phyloP scores from a whole-genome alignment of 2,329 filamentous ascomycete species.

The Trichophyton mentagrophytes region DNA sequence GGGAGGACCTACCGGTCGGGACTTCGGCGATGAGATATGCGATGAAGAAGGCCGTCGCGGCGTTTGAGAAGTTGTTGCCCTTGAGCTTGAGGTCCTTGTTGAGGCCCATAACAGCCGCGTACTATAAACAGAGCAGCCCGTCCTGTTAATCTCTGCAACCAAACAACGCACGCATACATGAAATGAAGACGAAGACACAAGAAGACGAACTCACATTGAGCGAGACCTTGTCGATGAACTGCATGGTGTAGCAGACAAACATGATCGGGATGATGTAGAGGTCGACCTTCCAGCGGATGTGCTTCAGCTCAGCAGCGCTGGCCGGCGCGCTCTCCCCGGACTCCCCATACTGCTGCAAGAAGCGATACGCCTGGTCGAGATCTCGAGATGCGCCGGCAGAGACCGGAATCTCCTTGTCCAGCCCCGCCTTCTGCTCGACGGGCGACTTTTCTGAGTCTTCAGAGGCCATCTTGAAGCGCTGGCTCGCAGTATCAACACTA shows the following conservation, averaged over 20 bases:
- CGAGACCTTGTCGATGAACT: constrained; percentile 48
- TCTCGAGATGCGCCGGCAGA: background rate
- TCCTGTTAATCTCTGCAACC: background rate
- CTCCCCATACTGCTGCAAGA: background rate
- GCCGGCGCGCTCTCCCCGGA: background rate
- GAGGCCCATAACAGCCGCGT: constrained; percentile 55
- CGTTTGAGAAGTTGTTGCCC: constrained; percentile 50
- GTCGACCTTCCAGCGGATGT: constrained; percentile 26
- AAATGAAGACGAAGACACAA: background rate
- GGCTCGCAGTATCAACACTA: background rate
- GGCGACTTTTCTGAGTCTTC: background rate
- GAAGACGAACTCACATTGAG: constrained; percentile 38
- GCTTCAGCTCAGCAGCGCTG: constrained; percentile 12
- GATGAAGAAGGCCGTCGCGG: constrained; percentile 52
- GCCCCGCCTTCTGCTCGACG: background rate
- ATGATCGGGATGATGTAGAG: constrained; percentile 39
- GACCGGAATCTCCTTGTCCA: background rate
- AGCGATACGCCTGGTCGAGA: constrained; percentile 5
- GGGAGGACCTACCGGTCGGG: constrained; percentile 39
- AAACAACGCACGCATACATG: background rate
- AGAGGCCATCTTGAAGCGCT: background rate
- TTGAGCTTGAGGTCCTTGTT: constrained; percentile 41
- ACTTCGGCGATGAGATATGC: constrained; percentile 48
- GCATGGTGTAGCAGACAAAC: constrained; percentile 45
- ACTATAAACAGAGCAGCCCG: constrained; percentile 28